A percentile compares a stretch with the other conserved stretches of the same genome.
phyloP scores from a whole-genome alignment of 2,329 filamentous ascomycete species.

The Trichoderma afroharzianum region DNA sequence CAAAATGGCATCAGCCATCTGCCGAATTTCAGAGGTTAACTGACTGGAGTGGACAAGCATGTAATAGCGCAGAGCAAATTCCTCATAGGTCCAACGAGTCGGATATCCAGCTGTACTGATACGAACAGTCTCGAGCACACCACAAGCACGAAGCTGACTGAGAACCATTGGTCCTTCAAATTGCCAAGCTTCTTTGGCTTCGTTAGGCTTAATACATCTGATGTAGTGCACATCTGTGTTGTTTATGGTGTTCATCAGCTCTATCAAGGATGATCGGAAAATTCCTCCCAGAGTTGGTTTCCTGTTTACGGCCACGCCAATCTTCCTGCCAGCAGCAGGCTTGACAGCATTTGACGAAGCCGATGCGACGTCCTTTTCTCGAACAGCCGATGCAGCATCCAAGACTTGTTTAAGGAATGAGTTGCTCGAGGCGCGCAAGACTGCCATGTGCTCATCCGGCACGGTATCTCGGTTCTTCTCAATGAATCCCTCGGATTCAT shows the following conservation, averaged over 20 bases:
- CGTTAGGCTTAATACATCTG: slow-evolving; percentile 97
- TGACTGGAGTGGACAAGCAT: slow-evolving; percentile 87
- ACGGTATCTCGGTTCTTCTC: slow-evolving; percentile 99
- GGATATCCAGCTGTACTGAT: slow-evolving; percentile 98
- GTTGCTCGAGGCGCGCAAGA: slow-evolving; percentile 81
- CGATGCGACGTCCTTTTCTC: slow-evolving; percentile 78
- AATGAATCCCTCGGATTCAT: slow-evolving; percentile 98
- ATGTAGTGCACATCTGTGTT: slow-evolving; percentile 99
- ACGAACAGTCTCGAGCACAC: slow-evolving; percentile 96
- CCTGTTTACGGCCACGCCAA: slow-evolving; percentile 86
- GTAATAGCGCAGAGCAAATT: slow-evolving; percentile 96
- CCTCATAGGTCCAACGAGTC: slow-evolving; percentile 97
- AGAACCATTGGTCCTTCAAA: slow-evolving; percentile 99
- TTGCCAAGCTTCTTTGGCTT: slow-evolving; percentile 94
- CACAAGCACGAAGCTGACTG: slow-evolving; percentile 93
- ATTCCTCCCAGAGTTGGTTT: slow-evolving; percentile 98
- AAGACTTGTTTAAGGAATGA: slow-evolving; percentile 80
- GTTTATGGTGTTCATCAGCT: slow-evolving; percentile 97
- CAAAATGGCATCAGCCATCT: slow-evolving; percentile 92
- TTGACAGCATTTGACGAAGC: slow-evolving; percentile 69
- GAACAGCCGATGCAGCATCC: slow-evolving; percentile 77
- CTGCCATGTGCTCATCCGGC: slow-evolving; percentile 95
- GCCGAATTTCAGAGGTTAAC: slow-evolving; percentile 90
- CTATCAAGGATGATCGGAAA: slow-evolving; percentile 96
- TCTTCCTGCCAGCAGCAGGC: slow-evolving; percentile 75